Conservation (phyloP, 106 monocot genomes). For the Dioscorea zingiberensis region DNA sequence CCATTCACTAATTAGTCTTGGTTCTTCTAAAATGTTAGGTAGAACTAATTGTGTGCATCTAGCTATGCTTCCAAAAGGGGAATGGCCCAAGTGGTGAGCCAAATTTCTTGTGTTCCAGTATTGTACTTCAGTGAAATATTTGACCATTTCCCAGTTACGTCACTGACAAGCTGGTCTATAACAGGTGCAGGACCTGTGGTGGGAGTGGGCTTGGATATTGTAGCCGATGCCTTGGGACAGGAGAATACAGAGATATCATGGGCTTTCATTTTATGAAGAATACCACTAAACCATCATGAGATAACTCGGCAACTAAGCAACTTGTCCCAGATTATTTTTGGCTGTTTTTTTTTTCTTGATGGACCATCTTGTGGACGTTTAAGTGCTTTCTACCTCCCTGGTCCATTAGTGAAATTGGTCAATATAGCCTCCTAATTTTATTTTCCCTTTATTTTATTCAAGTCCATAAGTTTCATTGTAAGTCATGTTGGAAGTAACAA, state of each 20-base stretch:
- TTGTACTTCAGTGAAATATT: neutral
- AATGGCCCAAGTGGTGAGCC: constrained; percentile 85
- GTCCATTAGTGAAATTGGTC: too few species aligned
- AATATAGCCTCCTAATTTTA: too few species aligned
- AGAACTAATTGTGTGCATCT: constrained; percentile 64
- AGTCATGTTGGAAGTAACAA: too few species aligned
- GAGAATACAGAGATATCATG: constrained; percentile 82
- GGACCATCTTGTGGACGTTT: too few species aligned
- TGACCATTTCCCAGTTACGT: neutral
- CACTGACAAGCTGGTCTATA: neutral
- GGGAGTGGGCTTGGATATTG: constrained; percentile 85
- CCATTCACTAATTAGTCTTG: neutral
- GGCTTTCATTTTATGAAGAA: constrained; percentile 79
- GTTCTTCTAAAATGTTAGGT: constrained; percentile 25
- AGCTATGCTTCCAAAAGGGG: constrained; percentile 74
- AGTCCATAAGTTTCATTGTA: too few species aligned
- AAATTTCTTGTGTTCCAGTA: neutral
- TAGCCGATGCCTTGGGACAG: constrained; percentile 71
- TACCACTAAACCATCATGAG: constrained; percentile 2
- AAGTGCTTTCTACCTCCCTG: too few species aligned
- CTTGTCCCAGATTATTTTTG: too few species aligned
- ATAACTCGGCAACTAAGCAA: too few species aligned
- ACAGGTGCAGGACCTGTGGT: constrained; percentile 80
- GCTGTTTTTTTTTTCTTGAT: too few species aligned
- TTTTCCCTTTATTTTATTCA: too few species aligned